Base-by-base conservation (phyloP, 331 rosid genomes). In the Telfairia occidentalis region DNA sequence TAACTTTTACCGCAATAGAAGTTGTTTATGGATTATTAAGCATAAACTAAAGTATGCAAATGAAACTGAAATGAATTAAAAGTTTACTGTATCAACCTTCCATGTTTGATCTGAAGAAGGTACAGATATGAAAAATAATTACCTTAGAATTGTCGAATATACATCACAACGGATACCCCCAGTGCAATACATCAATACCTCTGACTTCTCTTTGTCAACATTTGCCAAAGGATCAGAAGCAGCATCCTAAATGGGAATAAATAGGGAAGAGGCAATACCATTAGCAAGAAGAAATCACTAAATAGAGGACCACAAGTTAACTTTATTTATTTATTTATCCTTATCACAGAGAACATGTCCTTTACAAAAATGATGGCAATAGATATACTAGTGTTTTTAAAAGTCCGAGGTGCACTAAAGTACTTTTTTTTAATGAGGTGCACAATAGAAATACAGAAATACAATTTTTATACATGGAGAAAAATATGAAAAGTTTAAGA, bases 161-260 rank as follows among this genome's bases (percentile, higher is more conserved):
- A 91, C 95, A 61, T 91, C 92, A 53, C 98, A 94, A 21, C 92
- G 96, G 65, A 91, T 94, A 60, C 96, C 98, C 55, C 98, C 97
- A 6, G 98, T 94, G 82, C 97, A 94, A 84, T 94, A 94, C 98
- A 94, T 91, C 86, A 91, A 80, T 84, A 91, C 82, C 77, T 85
- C 83, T n/a, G 92, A 52, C 45, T 90, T 87, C 55, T 82, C 87
- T 82, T 86, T 88, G 81, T 90, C 92, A 26, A 86, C 85, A 79
- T 82, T 84, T 75, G 85, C 86, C 77, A 94, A 83, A 9, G 98
- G 98, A 78, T 91, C 98, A 76, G 96, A 89, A 74, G 86, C 83
- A 81, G 75, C 71, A 19, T 85, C 87, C 98, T 94, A 77, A 73
- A 84, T 32, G 70, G 69, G 59, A 76, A 79, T 32, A 58, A 69